Conservation (phyloP, 257 asterid genomes). For the Cruciata laevipes region DNA sequence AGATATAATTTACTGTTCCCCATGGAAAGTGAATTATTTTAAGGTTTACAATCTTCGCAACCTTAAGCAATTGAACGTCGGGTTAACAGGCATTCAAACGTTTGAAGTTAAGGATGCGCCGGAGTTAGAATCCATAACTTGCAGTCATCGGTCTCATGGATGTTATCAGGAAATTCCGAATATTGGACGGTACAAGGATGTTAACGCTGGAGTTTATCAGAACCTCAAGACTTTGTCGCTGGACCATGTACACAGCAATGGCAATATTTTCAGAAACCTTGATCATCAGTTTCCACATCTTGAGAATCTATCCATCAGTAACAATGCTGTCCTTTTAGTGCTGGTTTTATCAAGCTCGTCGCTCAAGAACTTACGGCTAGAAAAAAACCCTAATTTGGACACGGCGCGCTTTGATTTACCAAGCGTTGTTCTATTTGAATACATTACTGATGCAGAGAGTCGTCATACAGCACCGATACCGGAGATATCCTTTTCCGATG, state of each 20-base stretch:
- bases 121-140: not conserved
- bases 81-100: not conserved
- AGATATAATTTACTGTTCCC: not conserved
- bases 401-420: not conserved
- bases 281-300: not conserved
- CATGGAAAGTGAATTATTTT: not conserved
- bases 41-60: not conserved
- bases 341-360: not conserved
- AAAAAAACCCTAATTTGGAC: not conserved
- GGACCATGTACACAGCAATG: not conserved
- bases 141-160: not conserved
- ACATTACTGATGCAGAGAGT: not conserved
- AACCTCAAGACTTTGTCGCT: not conserved
- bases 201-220: no score
- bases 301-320: not conserved
- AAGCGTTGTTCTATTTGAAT: not conserved
- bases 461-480: not conserved
- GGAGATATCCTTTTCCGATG: not conserved
- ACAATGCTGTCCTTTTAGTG: not conserved
- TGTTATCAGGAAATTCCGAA: no score
- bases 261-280: not conserved
- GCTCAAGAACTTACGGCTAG: not conserved
- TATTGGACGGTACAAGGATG: no score
- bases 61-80: no score
- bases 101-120: not conserved